Evolutionary conservation across 306 rosid species (phyloP), one percentile per base, ranked within the genome.

Genomic region (Cicer pinnatifidum): DNA sequence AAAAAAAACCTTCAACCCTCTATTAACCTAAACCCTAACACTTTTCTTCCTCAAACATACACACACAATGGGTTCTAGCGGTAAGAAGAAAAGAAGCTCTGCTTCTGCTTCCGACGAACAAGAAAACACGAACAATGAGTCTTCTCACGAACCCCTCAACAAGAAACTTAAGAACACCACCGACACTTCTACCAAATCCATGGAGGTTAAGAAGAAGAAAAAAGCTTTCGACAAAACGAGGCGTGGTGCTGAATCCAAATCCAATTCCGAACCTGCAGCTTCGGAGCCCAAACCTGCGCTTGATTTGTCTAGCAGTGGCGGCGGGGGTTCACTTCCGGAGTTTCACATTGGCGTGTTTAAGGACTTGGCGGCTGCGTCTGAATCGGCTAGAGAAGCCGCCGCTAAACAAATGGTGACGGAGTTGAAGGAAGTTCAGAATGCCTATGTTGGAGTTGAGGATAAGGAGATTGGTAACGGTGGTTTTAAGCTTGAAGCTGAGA

Each of bases 341-440:
- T 88, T 94, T 64, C 99, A 94, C 80, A 90, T 94, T 67, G 88
- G 88, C 8, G 97, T 94, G 74, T 94, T 94, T 78, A 94, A 88
- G 88, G 97, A 91, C 82, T 84, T 94, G 77, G 88, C 93, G 5
- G 83, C 81, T 3, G 89, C 82, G 3, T 71, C 83, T 6, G 90
- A 60, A 56, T 56, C 83, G 9, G 79, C 66, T 8, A 84, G 96
- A 82, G 87, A 83, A 81, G 80, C 84, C 1, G 95, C 95, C 0
- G 93, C 68, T 0, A 90, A 90, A 67, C 85, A 81, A 35, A 35
- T 94, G 86, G 97, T 81, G 69, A 75, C 4, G 16, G 99, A 94
- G 86, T 78, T 94, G 84, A 83, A 81, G 82, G 89, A 70, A 12
- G 88, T 94, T 85, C 99, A 94, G 82, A 81, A 69, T 11, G 94